These are phyloP conservation scores for Elongisporangium prolatum DNA, from an alignment of 352 stramenopile genomes.

Conservation along the genomic window DNA sequence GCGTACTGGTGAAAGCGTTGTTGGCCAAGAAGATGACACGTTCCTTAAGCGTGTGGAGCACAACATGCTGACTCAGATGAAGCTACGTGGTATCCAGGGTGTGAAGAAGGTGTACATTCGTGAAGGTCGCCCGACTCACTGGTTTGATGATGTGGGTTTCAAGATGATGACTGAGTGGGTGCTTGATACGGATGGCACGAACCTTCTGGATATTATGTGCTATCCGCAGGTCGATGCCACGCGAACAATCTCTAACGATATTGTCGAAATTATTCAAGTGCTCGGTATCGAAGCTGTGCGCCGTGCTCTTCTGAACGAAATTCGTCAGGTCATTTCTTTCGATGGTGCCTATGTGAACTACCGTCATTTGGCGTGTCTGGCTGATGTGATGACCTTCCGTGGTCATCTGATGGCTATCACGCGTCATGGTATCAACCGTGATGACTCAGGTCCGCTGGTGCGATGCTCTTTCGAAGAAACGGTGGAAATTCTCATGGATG, in stretches of 20 bases:
- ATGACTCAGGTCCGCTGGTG: constrained; percentile 97
- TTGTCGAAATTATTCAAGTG: constrained; percentile 98
- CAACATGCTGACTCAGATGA: constrained; percentile 96
- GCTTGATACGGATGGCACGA: constrained; percentile 98
- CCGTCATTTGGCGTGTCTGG: constrained; percentile 96
- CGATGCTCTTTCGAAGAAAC: constrained; percentile 99
- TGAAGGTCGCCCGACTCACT: constrained; percentile 92
- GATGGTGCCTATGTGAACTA: constrained; percentile 99
- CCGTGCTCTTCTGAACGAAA: constrained; percentile 92
- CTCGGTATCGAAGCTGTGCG: constrained; percentile 91
- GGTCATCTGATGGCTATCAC: constrained; percentile 97
- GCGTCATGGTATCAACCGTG: constrained; percentile 98
- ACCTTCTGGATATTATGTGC: constrained; percentile 96
- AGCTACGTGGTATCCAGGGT: constrained; percentile 95
- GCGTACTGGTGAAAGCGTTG: constrained; percentile 74
- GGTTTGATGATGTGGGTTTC: constrained; percentile 95
- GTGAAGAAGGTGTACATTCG: constrained; percentile 99
- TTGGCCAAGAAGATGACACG: constrained; percentile 91
- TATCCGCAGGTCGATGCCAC: constrained; percentile 96
- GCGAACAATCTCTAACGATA: constrained; percentile 98
- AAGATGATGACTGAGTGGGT: constrained; percentile 96
- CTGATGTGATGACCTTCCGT: constrained; percentile 99
- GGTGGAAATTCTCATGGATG: constrained; percentile 99
- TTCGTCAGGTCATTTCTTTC: constrained; percentile 98
- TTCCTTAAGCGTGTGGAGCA: constrained; percentile 98